Evolutionary conservation across 768 basidiomycete genomes (phyloP).

Genomic region (Russula sp.): DNA sequence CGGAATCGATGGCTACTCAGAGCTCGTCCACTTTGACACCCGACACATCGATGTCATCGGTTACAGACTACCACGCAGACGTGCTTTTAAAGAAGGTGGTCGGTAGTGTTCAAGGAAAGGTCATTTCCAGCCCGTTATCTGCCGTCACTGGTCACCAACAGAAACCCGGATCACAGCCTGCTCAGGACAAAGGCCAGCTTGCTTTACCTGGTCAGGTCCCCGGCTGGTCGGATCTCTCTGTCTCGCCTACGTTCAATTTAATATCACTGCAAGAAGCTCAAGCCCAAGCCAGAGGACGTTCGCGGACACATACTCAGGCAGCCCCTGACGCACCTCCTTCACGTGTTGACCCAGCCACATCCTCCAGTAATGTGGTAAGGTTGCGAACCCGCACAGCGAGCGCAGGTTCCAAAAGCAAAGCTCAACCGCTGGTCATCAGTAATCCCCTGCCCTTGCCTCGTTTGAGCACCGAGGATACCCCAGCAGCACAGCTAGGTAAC

Average conservation of each 20-base stretch:
- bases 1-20: constrained; percentile 32
- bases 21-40: constrained; percentile 29
- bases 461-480: neutral
- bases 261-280: constrained; percentile 78
- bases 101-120: constrained; percentile 18
- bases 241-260: constrained; percentile 51
- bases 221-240: constrained; percentile 45
- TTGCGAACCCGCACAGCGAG: constrained; percentile 58
- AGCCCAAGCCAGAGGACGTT: constrained; percentile 50
- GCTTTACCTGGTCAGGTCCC: constrained; percentile 26
- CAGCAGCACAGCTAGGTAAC: constrained; percentile 7
- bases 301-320: constrained; percentile 44
- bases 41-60: constrained; percentile 21
- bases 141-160: neutral
- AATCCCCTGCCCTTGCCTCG: constrained; percentile 21
- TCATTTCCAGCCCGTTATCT: constrained; percentile 19
- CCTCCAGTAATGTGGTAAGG: constrained; percentile 27
- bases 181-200: constrained; percentile 8
- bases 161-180: constrained; percentile 5
- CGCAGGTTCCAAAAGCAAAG: constrained; percentile 43
- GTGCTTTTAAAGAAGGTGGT: constrained; percentile 14
- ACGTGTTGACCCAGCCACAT: constrained; percentile 13
- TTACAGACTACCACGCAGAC: constrained; percentile 17
- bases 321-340: constrained; percentile 27
- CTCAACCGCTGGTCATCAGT: constrained; percentile 11